Evolutionary conservation across 257 asterid genomes (phyloP).

Genomic region (Galeopsis tetrahit): DNA sequence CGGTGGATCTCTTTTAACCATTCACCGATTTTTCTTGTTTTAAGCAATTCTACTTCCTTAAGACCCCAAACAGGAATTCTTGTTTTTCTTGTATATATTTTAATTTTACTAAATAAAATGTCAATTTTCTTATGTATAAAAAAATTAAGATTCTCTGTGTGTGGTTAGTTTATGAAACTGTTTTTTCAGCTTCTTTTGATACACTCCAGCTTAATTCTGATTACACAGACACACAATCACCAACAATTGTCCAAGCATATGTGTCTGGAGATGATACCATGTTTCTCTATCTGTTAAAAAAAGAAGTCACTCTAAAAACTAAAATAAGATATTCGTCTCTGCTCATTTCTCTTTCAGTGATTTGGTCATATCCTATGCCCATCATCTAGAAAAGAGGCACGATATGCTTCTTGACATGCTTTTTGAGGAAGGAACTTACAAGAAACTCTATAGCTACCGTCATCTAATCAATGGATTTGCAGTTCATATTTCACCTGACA

Average conservation of each 20-base stretch:
- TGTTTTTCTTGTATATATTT: too few relatives aligned
- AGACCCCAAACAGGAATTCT: slow-evolving; percentile 10
- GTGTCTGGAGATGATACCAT: slow-evolving; percentile 6
- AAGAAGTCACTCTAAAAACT: slow-evolving; percentile 25
- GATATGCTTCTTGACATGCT: slow-evolving; percentile 95
- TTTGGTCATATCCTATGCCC: slow-evolving; percentile 65
- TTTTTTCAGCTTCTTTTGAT: too few relatives aligned
- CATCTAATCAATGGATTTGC: slow-evolving; percentile 97
- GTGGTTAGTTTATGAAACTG: too few relatives aligned
- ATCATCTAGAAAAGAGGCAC: slow-evolving; percentile 79
- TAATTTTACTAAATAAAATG: too few relatives aligned
- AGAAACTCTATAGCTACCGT: slow-evolving; percentile 88
- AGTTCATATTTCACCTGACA: slow-evolving; percentile 82
- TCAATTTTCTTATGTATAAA: too few relatives aligned
- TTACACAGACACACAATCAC: too few relatives aligned
- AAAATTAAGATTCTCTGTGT: not conserved
- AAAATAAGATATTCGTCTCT: slow-evolving; percentile 21
- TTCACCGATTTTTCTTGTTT: not conserved
- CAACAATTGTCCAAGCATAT: too few relatives aligned
- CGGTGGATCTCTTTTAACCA: slow-evolving; percentile 2
- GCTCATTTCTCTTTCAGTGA: slow-evolving; percentile 64
- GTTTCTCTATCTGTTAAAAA: slow-evolving; percentile 14
- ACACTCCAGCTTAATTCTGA: too few relatives aligned
- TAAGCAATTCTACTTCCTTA: not conserved
- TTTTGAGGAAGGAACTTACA: slow-evolving; percentile 79